Base-by-base conservation (phyloP, 305 asterid species). In the Lippia alba region DNA sequence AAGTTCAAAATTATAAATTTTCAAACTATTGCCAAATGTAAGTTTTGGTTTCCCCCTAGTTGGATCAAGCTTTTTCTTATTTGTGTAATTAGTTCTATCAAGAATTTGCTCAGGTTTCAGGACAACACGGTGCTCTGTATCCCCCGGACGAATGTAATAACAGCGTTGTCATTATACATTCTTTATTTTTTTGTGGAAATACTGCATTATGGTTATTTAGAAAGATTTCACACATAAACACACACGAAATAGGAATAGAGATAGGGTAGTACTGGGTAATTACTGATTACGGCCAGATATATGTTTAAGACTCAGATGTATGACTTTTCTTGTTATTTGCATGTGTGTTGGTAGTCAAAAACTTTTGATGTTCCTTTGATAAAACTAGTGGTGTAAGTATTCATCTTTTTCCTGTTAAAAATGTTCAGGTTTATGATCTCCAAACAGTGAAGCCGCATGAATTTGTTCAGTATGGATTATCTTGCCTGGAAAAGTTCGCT, bases 391-490 rank as follows among this genome's bases (percentile, higher is more conserved):
- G 60, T 56, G 70, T 74, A 51, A 80, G n/a, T 58, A 12, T 39
- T 80, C 46, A 49, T 50, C 12, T 24, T 70, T 30, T 78, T 66
- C 74, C 40, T 74, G 44, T 74, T 49, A 67, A 73, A 67, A 73
- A 71, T 78, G 62, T 60, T 78, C 79, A 92, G 98, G 96, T 92
- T 78, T 92, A 84, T 82, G 98, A 92, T 74, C 96, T 92, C 74
- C 76, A 84, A 73, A 74, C 39, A 24, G 97, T 92, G 85, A 89
- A 86, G 91, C 98, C 98, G 79, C 80, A 92, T 74, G 97, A 90
- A 69, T 92, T 92, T 76, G 93, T 92, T 73, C 80, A 83, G 72
- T 87, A 92, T 68, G 98, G 98, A 49, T 76, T 92, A 81, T 76
- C 83, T 74, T 92, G 94, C 89, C 75, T 92, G 77, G 98, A 90